phyloP scores from a whole-genome alignment of 73 alveolate genomes.

The Urostyla sp. region DNA sequence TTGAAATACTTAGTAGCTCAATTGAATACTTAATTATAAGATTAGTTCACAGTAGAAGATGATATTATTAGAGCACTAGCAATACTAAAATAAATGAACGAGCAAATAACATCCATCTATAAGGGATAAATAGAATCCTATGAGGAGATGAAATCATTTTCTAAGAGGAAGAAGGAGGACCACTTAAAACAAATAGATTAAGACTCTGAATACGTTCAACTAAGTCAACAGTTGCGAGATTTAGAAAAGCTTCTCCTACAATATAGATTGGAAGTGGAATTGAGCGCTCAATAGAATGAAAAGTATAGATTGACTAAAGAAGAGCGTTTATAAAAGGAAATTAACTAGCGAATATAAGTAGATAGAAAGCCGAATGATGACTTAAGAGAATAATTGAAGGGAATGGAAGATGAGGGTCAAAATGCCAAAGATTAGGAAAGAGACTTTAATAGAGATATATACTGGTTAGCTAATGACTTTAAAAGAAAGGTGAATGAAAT shows the following conservation, averaged over 20 bases:
- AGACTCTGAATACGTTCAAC: conserved; percentile 7
- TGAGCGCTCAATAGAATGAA: conserved; percentile 1
- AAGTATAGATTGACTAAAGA: not conserved
- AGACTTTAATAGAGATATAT: conserved; percentile 44
- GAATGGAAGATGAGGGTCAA: conserved; percentile 2
- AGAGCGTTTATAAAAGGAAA: conserved; percentile 2
- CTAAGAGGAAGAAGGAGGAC: not conserved
- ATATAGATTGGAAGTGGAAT: conserved; percentile 37
- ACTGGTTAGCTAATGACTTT: conserved; percentile 25
- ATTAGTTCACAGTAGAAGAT: conserved; percentile 6
- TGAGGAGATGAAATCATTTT: not conserved
- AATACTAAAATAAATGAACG: not conserved
- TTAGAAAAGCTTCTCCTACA: not conserved
- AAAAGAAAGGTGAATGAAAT: conserved; percentile 47
- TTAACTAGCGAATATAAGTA: conserved; percentile 1
- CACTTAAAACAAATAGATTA: conserved; percentile 7
- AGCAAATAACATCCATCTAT: not conserved
- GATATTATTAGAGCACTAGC: not conserved
- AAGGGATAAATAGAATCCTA: not conserved
- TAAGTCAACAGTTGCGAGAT: not conserved
- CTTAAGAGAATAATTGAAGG: conserved; percentile 3
- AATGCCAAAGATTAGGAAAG: conserved; percentile 29
- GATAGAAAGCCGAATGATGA: conserved; percentile 18
- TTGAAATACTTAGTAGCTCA: not conserved
- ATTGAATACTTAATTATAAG: not conserved